Percentiles rank a stretch among this genome's conserved stretches.
phyloP scores from a whole-genome alignment of 2,329 filamentous ascomycete genomes.

The Pseudogymnoascus sp. region DNA sequence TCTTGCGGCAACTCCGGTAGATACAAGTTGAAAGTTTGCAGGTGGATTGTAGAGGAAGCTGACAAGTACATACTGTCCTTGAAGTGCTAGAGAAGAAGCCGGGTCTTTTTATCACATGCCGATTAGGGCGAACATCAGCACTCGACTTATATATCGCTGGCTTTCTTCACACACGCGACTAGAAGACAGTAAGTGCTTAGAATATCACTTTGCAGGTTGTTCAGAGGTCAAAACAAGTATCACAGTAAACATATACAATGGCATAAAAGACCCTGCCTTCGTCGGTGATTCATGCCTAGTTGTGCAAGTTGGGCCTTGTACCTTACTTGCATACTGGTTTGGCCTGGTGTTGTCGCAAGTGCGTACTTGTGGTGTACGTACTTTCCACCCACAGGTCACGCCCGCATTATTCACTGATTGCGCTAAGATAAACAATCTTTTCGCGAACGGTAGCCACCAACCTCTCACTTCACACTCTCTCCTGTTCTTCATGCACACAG shows the following conservation, averaged over 20 bases:
- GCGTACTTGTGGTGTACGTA: not conserved
- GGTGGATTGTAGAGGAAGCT: not conserved
- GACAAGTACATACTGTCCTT: not conserved
- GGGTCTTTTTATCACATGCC: constrained; percentile 2
- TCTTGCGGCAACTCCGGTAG: not conserved
- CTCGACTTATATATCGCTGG: not conserved
- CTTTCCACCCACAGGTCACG: not conserved
- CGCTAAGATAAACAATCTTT: constrained; percentile 11
- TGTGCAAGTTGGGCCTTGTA: constrained; percentile 3
- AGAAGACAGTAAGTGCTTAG: not conserved
- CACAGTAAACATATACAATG: not conserved
- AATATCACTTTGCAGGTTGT: not conserved
- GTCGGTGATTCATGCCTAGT: not conserved
- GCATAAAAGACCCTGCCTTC: not conserved
- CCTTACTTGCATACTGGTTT: constrained; percentile 1
- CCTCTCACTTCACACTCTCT: not conserved
- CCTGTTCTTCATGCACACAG: constrained; percentile 4
- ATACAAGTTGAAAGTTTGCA: not conserved
- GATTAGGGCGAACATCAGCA: not conserved
- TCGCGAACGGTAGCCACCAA: not conserved
- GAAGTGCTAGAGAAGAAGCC: not conserved
- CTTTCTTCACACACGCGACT: not conserved
- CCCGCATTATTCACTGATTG: constrained; percentile 8
- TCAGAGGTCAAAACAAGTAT: not conserved
- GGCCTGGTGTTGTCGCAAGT: constrained; percentile 1